Base-by-base conservation (phyloP, 176 grass and related monocot species). In the Olyra latifolia region DNA sequence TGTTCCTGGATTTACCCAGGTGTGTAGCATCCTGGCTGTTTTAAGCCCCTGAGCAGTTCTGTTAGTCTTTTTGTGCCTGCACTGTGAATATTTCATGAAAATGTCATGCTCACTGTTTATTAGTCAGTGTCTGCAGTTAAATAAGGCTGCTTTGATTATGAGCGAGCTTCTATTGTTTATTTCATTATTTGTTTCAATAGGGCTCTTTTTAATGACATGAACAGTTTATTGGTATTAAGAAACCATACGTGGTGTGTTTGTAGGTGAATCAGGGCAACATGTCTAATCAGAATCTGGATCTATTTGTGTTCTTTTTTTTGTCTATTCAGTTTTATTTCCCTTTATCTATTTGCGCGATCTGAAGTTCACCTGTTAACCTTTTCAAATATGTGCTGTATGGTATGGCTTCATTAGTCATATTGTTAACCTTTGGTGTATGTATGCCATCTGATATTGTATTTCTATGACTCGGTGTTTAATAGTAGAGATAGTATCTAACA, bases 401-500 rank as follows among this genome's bases (percentile, higher is more conserved):
- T n/a, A n/a, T n/a, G n/a, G 11, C 8, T 39, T 24, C 5, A 14
- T 60, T 71, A 68, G 12, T 7, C 65, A 40, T 60, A 52, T 35
- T 28, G 53, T 25, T 71, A 13, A 47, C 13, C 50, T 19, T 54
- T 76, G 14, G 28, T 45, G 25, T 1, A 0, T 11, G 58, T 47
- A 19, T 60, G 82, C 13, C 6, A 27, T 76, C 8, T 76, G 61
- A 76, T 40, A 38, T 57, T n/a, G n/a, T n/a, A n/a, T n/a, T n/a
- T n/a, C n/a, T n/a, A n/a, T n/a, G n/a, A n/a, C n/a, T n/a, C n/a
- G n/a, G n/a, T n/a, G n/a, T n/a, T n/a, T n/a, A n/a, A n/a, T n/a
- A n/a, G n/a, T n/a, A n/a, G n/a, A n/a, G n/a, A n/a, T n/a, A n/a
- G n/a, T n/a, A n/a, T n/a, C n/a, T n/a, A n/a, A n/a, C n/a, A n/a